phyloP scores from a whole-genome alignment of 2,329 filamentous ascomycete species.

The Curvularia spicifera region DNA sequence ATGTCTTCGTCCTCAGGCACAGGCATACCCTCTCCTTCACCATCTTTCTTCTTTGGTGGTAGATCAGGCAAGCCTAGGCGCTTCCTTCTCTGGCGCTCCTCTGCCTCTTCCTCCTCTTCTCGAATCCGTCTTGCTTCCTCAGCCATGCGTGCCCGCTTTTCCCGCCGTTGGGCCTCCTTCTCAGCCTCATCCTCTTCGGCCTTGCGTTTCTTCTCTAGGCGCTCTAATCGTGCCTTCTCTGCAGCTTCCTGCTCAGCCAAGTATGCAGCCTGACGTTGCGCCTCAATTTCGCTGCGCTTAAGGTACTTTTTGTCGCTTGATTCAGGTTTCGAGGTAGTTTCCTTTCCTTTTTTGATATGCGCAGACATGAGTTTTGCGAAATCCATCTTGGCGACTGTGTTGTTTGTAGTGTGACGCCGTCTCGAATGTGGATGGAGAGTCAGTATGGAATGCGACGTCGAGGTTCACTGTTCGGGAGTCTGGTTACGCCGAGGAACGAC shows the following conservation, averaged over 20 bases:
- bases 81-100: conserved; percentile 75
- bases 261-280: conserved; percentile 80
- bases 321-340: conserved; percentile 48
- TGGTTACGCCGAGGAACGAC: conserved; percentile 20
- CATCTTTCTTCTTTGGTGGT: conserved; percentile 57
- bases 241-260: conserved; percentile 77
- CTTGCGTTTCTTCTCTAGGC: conserved; percentile 80
- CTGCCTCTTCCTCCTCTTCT: conserved; percentile 74
- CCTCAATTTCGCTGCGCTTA: conserved; percentile 85
- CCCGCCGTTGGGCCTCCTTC: conserved; percentile 72
- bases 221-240: conserved; percentile 73
- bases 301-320: conserved; percentile 69
- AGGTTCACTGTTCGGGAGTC: conserved; percentile 14
- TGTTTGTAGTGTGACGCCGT: not conserved
- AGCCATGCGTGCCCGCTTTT: conserved; percentile 80
- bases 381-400: conserved; percentile 69
- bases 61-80: conserved; percentile 81
- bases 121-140: conserved; percentile 75
- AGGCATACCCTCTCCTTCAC: conserved; percentile 53
- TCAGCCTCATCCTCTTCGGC: conserved; percentile 83
- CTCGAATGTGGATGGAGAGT: not conserved
- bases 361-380: conserved; percentile 93
- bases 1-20: conserved; percentile 66
- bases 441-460: conserved; percentile 8
- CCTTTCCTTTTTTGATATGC: conserved; percentile 84